phyloP scores from a whole-genome alignment of 768 basidiomycete species.

The Tricholomella constricta region DNA sequence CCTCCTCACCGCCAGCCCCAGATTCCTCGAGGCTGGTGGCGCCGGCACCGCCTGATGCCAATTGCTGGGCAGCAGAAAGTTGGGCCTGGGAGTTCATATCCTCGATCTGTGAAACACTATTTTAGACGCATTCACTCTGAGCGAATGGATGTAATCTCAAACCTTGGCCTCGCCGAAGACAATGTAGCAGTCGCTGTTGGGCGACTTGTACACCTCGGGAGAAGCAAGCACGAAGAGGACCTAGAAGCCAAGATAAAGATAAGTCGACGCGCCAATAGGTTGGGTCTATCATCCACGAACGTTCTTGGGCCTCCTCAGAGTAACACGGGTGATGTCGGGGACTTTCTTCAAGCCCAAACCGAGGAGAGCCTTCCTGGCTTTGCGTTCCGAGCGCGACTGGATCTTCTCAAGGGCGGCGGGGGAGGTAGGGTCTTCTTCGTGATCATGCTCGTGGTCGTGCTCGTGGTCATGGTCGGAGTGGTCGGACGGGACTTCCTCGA shows the following conservation, averaged over 20 bases:
- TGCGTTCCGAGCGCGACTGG: constrained; percentile 92
- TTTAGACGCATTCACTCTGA: background rate
- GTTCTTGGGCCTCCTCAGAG: constrained; percentile 92
- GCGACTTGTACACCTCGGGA: constrained; percentile 98
- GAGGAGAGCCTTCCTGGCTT: constrained; percentile 92
- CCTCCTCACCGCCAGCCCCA: constrained; percentile 56
- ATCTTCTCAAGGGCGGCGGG: constrained; percentile 88
- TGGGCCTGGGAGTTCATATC: constrained; percentile 84
- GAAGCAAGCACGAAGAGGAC: constrained; percentile 89
- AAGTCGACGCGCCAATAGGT: background rate
- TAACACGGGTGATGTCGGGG: constrained; percentile 91
- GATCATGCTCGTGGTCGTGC: constrained; percentile 53
- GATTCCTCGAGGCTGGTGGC: constrained; percentile 52
- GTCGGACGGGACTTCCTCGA: constrained; percentile 83
- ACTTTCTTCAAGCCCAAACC: constrained; percentile 92
- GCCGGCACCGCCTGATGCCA: constrained; percentile 54
- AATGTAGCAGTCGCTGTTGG: constrained; percentile 97
- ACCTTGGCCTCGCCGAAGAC: constrained; percentile 98
- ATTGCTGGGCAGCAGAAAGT: constrained; percentile 77
- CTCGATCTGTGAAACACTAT: constrained; percentile 59
- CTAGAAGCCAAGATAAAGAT: constrained; percentile 34
- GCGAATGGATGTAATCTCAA: background rate
- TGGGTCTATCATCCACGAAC: constrained; percentile 42
- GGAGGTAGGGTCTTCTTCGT: constrained; percentile 84
- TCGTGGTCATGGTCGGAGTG: constrained; percentile 64